Evolutionary conservation across 2,329 filamentous ascomycete genomes (phyloP).

Genomic region (Pseudogymnoascus sp.): DNA sequence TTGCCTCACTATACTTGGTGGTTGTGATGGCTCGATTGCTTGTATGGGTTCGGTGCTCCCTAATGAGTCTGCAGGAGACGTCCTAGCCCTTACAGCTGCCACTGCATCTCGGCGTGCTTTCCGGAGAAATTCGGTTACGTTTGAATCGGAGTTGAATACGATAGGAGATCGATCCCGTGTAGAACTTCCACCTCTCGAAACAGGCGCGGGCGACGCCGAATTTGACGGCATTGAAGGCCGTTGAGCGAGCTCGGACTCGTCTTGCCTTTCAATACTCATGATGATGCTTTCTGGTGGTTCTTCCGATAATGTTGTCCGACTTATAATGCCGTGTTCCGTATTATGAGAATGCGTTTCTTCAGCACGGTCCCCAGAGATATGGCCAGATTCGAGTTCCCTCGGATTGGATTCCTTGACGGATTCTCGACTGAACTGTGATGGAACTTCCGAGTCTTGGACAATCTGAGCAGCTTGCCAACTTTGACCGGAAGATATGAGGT

Average conservation of each 20-base stretch:
- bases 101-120: background rate
- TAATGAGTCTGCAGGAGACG: background rate
- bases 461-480: conserved; percentile 1
- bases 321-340: background rate
- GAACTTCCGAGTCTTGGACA: background rate
- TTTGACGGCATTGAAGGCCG: background rate
- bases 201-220: background rate
- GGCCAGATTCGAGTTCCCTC: background rate
- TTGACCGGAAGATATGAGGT: background rate
- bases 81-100: background rate
- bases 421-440: background rate
- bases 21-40: conserved; percentile 10
- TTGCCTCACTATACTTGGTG: conserved; percentile 5
- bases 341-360: background rate
- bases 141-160: background rate
- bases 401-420: background rate
- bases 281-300: background rate
- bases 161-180: background rate
- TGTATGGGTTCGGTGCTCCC: background rate
- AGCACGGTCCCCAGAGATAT: background rate
- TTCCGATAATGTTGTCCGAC: background rate
- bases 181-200: background rate
- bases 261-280: conserved; percentile 3
- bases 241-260: background rate
- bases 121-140: conserved; percentile 4